phyloP scores from a whole-genome alignment of 495 filamentous ascomycete species.

The Xylona heveae region DNA sequence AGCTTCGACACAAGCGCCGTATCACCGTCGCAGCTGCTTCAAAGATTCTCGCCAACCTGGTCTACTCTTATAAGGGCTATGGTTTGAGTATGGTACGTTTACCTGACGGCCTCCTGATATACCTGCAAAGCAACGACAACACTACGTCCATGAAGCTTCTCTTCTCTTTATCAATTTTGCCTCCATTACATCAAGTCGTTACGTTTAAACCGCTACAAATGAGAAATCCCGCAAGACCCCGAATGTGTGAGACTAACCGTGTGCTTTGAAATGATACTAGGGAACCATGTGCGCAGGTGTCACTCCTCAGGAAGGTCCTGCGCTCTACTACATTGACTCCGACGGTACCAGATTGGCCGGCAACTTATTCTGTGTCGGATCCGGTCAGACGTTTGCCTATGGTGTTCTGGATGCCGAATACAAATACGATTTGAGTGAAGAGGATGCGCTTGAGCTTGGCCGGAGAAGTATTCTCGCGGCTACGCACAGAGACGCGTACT shows the following conservation, averaged over 20 bases:
- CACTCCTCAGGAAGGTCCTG: constrained; percentile 86
- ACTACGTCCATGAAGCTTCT: too few species aligned
- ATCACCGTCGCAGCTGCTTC: constrained; percentile 93
- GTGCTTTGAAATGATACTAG: too few species aligned
- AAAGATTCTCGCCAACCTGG: constrained; percentile 95
- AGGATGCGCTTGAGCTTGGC: constrained; percentile 80
- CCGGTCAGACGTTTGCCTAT: constrained; percentile 95
- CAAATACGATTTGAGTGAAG: constrained; percentile 59
- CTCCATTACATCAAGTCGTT: too few species aligned
- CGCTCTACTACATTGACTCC: constrained; percentile 97
- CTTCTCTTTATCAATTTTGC: too few species aligned
- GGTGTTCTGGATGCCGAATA: constrained; percentile 95
- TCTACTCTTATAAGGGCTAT: constrained; percentile 96
- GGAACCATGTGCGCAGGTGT: constrained; percentile 98
- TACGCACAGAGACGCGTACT: constrained; percentile 93
- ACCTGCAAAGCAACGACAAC: too few species aligned
- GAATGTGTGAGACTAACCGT: too few species aligned
- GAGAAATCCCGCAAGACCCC: too few species aligned
- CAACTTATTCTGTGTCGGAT: constrained; percentile 95
- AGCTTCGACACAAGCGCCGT: constrained; percentile 95
- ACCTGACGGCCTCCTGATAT: background rate
- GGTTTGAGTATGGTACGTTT: constrained; percentile 65
- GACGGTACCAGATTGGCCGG: constrained; percentile 85
- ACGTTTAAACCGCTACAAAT: too few species aligned
- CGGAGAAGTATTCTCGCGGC: constrained; percentile 86